Percentiles rank a stretch among this genome's conserved stretches.
Evolutionary conservation across 2,329 filamentous ascomycete genomes (phyloP).

Genomic region (Elsinoe perseae): DNA sequence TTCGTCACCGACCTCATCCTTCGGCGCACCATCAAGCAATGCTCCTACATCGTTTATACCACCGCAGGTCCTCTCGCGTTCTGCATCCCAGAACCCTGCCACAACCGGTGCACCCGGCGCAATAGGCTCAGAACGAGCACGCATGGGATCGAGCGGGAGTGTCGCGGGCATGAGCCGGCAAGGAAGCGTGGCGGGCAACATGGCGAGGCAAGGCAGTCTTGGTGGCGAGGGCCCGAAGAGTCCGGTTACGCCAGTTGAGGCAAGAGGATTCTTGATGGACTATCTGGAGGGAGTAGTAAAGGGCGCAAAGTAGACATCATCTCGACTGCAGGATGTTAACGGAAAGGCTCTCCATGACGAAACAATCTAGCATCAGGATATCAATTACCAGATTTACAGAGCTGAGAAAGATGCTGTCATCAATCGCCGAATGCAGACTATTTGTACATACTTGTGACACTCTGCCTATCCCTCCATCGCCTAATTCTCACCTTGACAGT

Average conservation of each 20-base stretch:
- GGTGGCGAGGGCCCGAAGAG: constrained; percentile 16
- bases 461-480: background rate
- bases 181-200: constrained; percentile 18
- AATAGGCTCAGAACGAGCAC: constrained; percentile 22
- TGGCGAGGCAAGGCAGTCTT: constrained; percentile 15
- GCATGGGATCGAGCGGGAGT: constrained; percentile 15
- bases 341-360: too few relatives aligned
- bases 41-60: background rate
- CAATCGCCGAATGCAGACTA: background rate
- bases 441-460: constrained; percentile 2
- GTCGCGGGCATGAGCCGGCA: background rate
- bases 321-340: too few relatives aligned
- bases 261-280: constrained; percentile 30
- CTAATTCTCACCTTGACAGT: too few relatives aligned
- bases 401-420: constrained; percentile 9
- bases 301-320: constrained; percentile 18
- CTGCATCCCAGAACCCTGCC: constrained; percentile 19
- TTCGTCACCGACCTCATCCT: constrained; percentile 1
- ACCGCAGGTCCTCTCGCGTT: constrained; percentile 21
- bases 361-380: background rate
- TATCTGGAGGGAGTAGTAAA: constrained; percentile 31
- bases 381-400: constrained; percentile 10
- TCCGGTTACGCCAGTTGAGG: constrained; percentile 25
- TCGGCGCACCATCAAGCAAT: background rate
- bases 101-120: background rate